Base-by-base conservation (phyloP, 139 green algal species). In the Tetradesmus lagerheimii region DNA sequence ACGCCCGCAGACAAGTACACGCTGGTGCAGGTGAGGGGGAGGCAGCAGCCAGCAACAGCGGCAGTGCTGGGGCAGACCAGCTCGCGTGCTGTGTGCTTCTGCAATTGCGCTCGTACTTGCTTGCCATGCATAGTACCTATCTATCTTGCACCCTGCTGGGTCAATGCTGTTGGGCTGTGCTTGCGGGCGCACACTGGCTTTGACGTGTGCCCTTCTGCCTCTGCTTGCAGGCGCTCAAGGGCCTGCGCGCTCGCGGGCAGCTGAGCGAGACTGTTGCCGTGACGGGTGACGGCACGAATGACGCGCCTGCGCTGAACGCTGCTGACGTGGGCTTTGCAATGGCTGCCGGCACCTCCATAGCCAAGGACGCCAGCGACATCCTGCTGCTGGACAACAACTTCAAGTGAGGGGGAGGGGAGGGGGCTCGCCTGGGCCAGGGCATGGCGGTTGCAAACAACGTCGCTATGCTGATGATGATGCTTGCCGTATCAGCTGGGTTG, bases 361-460 rank as follows among this genome's bases (percentile, higher is more conserved):
- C 97, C 23, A 96, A 96, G 83, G 94, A 98, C 39, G 97, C 97
- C 5, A 94, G 95, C 4, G 97, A 99, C 95, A 99, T 99, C 86
- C 94, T 99, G 83, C 92, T 99, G 35, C 83, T 99, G 89, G 97
- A 99, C 92, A 92, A 98, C 93, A 97, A 96, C 92, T 99, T 99
- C 92, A 89, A 82, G 45, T 90, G 86, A 47, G 86, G 85, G 29
- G 31, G 34, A 20, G 57, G 83, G 16, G 53, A 45, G 53, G 35
- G 83, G 47, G n/a, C n/a, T n/a, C 43, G 37, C 37, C 14, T 47
- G 64, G 14, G 16, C n/a, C 64, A 29, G 37, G 71, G 31, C 71
- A 79, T 1, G n/a, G n/a, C n/a, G n/a, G n/a, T n/a, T n/a, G n/a
- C n/a, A n/a, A n/a, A n/a, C n/a, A n/a, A n/a, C n/a, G n/a, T n/a